Conservation (phyloP, 257 asterid genomes). For the Solanum stenotomum region DNA sequence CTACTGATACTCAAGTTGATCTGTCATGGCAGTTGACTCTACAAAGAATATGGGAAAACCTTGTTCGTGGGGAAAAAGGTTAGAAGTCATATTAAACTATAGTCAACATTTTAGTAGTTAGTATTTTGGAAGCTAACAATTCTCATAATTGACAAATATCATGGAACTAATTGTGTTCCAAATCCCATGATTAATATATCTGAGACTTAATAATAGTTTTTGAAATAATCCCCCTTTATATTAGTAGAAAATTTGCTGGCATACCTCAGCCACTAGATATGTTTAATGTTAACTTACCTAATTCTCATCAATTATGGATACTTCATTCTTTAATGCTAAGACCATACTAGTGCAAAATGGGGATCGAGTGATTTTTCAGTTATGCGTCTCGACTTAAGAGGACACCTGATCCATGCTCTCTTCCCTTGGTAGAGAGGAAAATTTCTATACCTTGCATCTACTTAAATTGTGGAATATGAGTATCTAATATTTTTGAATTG, state of each 20-base stretch:
- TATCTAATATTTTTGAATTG: background rate
- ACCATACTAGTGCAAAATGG: background rate
- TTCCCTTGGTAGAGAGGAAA: background rate
- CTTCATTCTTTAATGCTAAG: background rate
- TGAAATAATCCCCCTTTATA: background rate
- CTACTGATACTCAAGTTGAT: constrained; percentile 63
- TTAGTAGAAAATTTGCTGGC: background rate
- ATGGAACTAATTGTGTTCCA: background rate
- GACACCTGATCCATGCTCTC: background rate
- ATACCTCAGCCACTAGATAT: background rate
- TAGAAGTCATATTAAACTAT: background rate
- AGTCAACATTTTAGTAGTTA: background rate
- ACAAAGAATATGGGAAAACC: constrained; percentile 83
- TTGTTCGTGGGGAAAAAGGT: constrained; percentile 55
- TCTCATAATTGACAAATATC: background rate
- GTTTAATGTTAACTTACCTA: background rate
- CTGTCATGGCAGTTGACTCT: constrained; percentile 87
- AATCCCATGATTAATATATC: background rate
- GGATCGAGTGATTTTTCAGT: background rate
- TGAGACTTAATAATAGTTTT: background rate
- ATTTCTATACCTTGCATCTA: background rate
- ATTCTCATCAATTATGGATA: background rate
- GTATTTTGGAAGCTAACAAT: background rate
- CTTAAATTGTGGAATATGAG: background rate
- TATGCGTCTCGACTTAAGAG: background rate